Evolutionary conservation across 2,329 filamentous ascomycete genomes (phyloP), one percentile per base, ranked within the genome.

Genomic region (Penicillium sp.): DNA sequence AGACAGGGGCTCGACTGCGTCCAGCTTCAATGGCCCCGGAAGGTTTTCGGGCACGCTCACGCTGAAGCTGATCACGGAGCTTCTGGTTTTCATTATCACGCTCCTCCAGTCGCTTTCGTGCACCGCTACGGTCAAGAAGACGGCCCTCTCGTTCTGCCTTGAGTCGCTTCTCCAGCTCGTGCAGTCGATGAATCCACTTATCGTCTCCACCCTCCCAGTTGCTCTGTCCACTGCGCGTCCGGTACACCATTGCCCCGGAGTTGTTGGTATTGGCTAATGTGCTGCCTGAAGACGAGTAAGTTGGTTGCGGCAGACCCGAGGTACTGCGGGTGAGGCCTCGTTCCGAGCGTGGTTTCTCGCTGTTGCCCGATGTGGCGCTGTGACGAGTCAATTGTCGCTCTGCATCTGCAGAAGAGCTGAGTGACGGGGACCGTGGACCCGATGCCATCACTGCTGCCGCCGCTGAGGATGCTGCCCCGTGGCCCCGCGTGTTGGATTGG

Each of bases 141-240:
- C 94, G 80, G 1, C 87, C 92, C 73, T 97, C 94, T 14, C 94
- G 80, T 76, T 99, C 94, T 44, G 89, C 87, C 73, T 96, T 96
- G 18, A 99, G 80, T 64, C 95, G 85, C 62, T 88, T 83, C 78
- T 99, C 94, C 63, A 97, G 79, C 69, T 97, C 92, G 54, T 90
- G 86, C 31, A 97, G 80, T 6, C 94, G 80, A 60, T 96, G 84
- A 61, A 95, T 86, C 90, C 91, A 96, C 63, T 89, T 85, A 61
- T 72, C 69, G 35, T 89, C 87, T 64, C 93, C 88, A 37, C 79
- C 67, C 9, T 75, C 69, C 60, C 59, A 66, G 29, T 57, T 50
- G 20, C 54, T 54, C 4, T 61, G 56, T 22, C 63, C 61, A 43
- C 65, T 59, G 50, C 66, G 68, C 23, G 65, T 53, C 27, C 60